Conservation (phyloP, 2,329 filamentous ascomycete genomes). For the Neocucurbitaria cava region DNA sequence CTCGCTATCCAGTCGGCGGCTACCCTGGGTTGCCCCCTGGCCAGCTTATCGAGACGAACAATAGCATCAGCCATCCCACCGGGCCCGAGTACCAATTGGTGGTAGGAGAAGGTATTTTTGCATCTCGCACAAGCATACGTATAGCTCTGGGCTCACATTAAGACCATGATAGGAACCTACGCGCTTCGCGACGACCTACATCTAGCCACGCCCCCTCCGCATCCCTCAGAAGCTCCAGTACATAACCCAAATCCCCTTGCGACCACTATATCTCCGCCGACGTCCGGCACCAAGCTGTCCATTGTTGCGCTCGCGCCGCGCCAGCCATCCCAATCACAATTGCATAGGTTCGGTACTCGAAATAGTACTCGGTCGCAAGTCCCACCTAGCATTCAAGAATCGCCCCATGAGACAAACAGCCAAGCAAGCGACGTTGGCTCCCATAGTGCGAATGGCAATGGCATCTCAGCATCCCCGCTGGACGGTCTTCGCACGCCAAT, state of each 20-base stretch:
- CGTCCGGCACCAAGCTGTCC: conserved; percentile 82
- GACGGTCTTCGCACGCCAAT: conserved; percentile 59
- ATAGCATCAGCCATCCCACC: conserved; percentile 79
- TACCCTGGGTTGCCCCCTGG: conserved; percentile 76
- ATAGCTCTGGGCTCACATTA: conserved; percentile 21
- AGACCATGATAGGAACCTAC: conserved; percentile 73
- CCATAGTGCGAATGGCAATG: conserved; percentile 46
- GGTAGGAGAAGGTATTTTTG: conserved; percentile 80
- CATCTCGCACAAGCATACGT: background rate
- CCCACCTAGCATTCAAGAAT: conserved; percentile 57
- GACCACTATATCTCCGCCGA: conserved; percentile 83
- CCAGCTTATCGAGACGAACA: conserved; percentile 92
- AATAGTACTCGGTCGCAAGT: conserved; percentile 51
- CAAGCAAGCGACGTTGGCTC: conserved; percentile 56
- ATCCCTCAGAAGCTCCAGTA: conserved; percentile 89
- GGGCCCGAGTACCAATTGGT: conserved; percentile 88
- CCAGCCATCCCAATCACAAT: conserved; percentile 50
- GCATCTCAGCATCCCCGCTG: conserved; percentile 36
- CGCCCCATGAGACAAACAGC: conserved; percentile 52
- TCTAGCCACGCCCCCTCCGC: conserved; percentile 91
- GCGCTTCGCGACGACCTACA: conserved; percentile 88
- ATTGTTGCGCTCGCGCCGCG: conserved; percentile 72
- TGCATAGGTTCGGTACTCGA: conserved; percentile 51
- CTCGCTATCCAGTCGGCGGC: conserved; percentile 78
- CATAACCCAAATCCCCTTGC: conserved; percentile 90